Percentiles rank a stretch among this genome's conserved stretches.
phyloP scores from a whole-genome alignment of 1,139 yeast species.

The Kodamaea sp. region DNA sequence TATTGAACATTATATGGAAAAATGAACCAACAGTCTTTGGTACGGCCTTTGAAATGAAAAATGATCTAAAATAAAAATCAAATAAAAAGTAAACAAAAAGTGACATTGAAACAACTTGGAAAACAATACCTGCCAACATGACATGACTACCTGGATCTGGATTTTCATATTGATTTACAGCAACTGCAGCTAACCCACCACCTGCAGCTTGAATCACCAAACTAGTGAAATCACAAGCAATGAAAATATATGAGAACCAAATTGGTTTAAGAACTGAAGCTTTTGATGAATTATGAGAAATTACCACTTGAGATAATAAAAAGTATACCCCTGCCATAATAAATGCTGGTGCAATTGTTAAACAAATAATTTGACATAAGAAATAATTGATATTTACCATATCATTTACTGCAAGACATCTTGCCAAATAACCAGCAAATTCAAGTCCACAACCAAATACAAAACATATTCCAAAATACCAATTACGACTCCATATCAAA shows the following conservation, averaged over 20 bases:
- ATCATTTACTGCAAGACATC: constrained; percentile 18
- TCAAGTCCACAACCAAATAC: constrained; percentile 17
- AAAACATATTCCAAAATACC: constrained; percentile 21
- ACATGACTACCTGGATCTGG: constrained; percentile 27
- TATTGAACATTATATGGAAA: constrained; percentile 22
- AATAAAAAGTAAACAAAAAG: constrained; percentile 26
- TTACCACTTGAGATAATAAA: constrained; percentile 39
- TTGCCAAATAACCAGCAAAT: constrained; percentile 25
- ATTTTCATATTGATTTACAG: constrained; percentile 16
- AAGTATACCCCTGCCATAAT: constrained; percentile 86
- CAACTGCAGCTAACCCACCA: constrained; percentile 33
- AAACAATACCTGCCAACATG: constrained; percentile 39
- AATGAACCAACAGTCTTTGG: constrained; percentile 5
- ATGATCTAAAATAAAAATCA: constrained; percentile 25
- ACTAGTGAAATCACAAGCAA: constrained; percentile 31
- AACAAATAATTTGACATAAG: constrained; percentile 31
- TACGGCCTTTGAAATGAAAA: constrained; percentile 14
- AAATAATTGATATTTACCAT: constrained; percentile 19
- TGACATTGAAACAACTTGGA: constrained; percentile 38
- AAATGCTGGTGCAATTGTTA: constrained; percentile 49
- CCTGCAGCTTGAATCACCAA: constrained; percentile 37
- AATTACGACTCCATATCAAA: constrained; percentile 6
- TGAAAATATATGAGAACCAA: constrained; percentile 35
- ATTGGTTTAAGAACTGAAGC: constrained; percentile 28
- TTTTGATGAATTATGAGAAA: constrained; percentile 23